Conservation (phyloP, 192 early-diverging fungal species). For the Coemansia sp. region DNA sequence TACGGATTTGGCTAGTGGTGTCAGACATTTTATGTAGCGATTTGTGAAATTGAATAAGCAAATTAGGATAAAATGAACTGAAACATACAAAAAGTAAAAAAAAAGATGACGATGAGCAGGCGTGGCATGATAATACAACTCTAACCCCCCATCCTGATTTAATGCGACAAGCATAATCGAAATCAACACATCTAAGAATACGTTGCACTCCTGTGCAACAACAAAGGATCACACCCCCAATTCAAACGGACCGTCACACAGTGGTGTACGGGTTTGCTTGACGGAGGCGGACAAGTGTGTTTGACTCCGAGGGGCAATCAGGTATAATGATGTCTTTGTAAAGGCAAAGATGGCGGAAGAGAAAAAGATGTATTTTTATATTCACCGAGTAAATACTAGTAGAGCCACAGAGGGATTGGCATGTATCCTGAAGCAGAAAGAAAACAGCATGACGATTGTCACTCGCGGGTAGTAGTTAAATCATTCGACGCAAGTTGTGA, state of each 20-base stretch:
- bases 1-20: constrained; percentile 34
- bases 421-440: neutral
- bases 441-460: neutral
- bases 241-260: neutral
- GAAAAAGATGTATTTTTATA: neutral
- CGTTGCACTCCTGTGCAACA: neutral
- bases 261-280: neutral
- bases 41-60: neutral
- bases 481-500: neutral
- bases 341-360: neutral
- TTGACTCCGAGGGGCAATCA: neutral
- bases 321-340: neutral
- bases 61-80: neutral
- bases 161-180: neutral
- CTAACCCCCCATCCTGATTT: neutral
- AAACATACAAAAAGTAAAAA: neutral
- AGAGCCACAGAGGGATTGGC: constrained; percentile 3
- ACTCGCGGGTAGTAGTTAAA: neutral
- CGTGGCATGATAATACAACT: neutral
- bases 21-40: constrained; percentile 17
- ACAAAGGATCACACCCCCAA: neutral
- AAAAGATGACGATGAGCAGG: neutral
- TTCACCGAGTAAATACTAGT: neutral
- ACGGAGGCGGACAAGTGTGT: neutral
- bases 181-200: neutral